Conservation (phyloP, 2,329 filamentous ascomycete species). For the Zarea fungicola region DNA sequence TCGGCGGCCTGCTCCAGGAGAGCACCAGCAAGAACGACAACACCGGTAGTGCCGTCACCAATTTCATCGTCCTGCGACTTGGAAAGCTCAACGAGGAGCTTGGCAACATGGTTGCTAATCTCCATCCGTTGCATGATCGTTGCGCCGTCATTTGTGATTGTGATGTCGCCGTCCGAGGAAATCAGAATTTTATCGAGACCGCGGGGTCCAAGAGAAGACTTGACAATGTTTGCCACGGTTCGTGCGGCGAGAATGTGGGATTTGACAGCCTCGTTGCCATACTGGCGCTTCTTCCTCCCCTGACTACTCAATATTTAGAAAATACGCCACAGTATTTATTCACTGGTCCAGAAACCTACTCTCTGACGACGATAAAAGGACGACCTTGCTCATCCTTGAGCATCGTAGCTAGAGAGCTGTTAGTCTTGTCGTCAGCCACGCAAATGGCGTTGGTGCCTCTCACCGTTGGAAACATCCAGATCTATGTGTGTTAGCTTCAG, state of each 20-base stretch:
- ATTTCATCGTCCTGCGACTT: constrained; percentile 99
- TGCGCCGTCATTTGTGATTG: constrained; percentile 96
- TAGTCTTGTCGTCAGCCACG: constrained; percentile 14
- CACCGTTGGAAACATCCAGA: constrained; percentile 81
- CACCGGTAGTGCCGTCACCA: constrained; percentile 94
- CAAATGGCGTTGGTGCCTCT: constrained; percentile 17
- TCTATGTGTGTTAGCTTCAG: constrained; percentile 48
- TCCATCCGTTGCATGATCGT: constrained; percentile 99
- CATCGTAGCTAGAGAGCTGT: constrained; percentile 51
- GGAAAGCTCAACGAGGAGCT: constrained; percentile 91
- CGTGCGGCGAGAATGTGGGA: constrained; percentile 95
- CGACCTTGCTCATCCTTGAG: constrained; percentile 97
- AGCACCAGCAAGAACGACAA: constrained; percentile 91
- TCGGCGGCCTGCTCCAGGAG: constrained; percentile 95
- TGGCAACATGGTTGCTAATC: constrained; percentile 96
- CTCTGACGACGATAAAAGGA: constrained; percentile 96
- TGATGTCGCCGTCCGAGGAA: constrained; percentile 97
- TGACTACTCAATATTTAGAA: constrained; percentile 54
- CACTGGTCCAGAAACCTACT: constrained; percentile 54
- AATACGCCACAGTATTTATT: constrained; percentile 2
- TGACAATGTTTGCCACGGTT: constrained; percentile 95
- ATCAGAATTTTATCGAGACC: constrained; percentile 99
- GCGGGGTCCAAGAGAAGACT: constrained; percentile 90
- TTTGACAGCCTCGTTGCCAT: constrained; percentile 96
- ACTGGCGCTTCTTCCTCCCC: constrained; percentile 94